phyloP scores from a whole-genome alignment of 2,329 filamentous ascomycete species.

The Fusarium transvaalense region DNA sequence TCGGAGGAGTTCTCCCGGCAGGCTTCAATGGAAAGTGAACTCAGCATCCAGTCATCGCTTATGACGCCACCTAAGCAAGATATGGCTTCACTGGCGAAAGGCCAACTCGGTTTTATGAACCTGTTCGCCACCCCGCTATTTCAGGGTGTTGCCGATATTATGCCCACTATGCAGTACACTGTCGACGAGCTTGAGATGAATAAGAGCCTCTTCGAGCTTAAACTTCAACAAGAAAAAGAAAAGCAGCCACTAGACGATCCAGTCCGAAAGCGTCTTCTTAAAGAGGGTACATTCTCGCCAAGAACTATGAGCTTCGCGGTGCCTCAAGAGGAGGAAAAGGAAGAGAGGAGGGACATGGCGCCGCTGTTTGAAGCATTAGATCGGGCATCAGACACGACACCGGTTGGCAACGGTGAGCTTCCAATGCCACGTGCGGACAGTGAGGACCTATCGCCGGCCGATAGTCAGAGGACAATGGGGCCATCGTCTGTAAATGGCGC shows the following conservation, averaged over 20 bases:
- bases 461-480: conserved; percentile 48
- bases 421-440: conserved; percentile 45
- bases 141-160: conserved; percentile 84
- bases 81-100: conserved; percentile 82
- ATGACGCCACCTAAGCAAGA: conserved; percentile 89
- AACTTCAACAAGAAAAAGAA: conserved; percentile 73
- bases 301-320: conserved; percentile 59
- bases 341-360: conserved; percentile 42
- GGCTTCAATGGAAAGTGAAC: conserved; percentile 88
- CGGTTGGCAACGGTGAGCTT: conserved; percentile 40
- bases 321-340: conserved; percentile 46
- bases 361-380: conserved; percentile 34
- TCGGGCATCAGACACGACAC: conserved; percentile 36
- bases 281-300: conserved; percentile 60
- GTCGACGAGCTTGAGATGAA: conserved; percentile 86
- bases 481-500: conserved; percentile 43
- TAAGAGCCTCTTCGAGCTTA: conserved; percentile 77
- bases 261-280: conserved; percentile 52
- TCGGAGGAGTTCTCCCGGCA: conserved; percentile 96
- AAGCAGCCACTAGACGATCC: conserved; percentile 56
- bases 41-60: conserved; percentile 88
- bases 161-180: conserved; percentile 87
- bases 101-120: conserved; percentile 96
- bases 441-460: conserved; percentile 46
- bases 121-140: conserved; percentile 95